phyloP scores from a whole-genome alignment of 352 stramenopile genomes.

The Phytophthora pistaciae region DNA sequence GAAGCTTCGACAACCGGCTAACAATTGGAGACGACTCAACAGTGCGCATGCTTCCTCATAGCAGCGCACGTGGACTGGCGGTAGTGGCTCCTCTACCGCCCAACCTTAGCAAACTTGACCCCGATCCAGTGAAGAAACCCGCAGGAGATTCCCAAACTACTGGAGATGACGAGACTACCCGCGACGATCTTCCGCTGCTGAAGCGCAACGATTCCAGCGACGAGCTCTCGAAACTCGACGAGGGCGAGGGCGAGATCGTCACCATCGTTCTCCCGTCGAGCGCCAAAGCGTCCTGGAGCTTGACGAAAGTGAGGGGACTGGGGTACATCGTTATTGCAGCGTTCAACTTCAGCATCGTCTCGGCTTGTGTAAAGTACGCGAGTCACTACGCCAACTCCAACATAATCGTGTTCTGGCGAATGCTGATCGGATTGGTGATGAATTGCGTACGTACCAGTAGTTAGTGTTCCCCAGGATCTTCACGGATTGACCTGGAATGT shows the following conservation, averaged over 20 bases:
- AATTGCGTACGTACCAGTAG: constrained; percentile 48
- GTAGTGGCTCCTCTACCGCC: constrained; percentile 18
- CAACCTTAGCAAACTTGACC: constrained; percentile 7
- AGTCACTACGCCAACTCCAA: constrained; percentile 54
- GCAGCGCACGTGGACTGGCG: constrained; percentile 21
- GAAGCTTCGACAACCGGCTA: constrained; percentile 15
- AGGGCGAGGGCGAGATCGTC: constrained; percentile 9
- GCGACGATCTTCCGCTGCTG: constrained; percentile 26
- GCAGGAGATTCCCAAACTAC: background rate
- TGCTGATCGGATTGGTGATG: constrained; percentile 47
- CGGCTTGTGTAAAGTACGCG: constrained; percentile 60
- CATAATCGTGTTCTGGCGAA: constrained; percentile 62
- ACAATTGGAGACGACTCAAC: constrained; percentile 14
- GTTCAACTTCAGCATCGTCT: constrained; percentile 73
- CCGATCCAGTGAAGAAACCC: constrained; percentile 6
- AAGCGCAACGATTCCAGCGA: background rate
- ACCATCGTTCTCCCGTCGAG: constrained; percentile 17
- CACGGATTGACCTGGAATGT: background rate
- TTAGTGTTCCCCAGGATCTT: too few species aligned
- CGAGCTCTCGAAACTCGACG: constrained; percentile 11
- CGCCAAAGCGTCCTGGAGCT: background rate
- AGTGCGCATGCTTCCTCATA: constrained; percentile 24
- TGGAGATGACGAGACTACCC: constrained; percentile 1
- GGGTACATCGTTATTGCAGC: constrained; percentile 51
- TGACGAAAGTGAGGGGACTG: constrained; percentile 39